Evolutionary conservation across 2,329 filamentous ascomycete genomes (phyloP), one percentile per base, ranked within the genome.

Genomic region (Hypoxylon sp.): DNA sequence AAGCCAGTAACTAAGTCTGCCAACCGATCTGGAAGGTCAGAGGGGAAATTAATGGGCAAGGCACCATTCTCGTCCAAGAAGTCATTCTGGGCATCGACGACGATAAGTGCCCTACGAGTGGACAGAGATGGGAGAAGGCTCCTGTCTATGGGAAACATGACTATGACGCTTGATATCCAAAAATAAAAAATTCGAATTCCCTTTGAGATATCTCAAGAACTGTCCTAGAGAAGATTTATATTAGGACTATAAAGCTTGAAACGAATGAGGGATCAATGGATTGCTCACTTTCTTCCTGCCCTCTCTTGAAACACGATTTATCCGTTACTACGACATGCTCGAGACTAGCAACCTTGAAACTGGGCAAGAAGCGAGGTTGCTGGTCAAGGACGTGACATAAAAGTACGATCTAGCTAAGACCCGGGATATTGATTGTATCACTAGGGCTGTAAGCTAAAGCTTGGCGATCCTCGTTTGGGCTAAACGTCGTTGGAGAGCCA

Each of bases 51-150:
- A 40, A 92, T 82, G 8, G 84, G 80, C 13, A 97, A 72, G 17
- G 84, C 81, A 45, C 89, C 88, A 40, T 83, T 78, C 1, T 82
- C 73, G 5, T 83, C 78, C 50, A 95, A 74, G 65, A 97, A 96
- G 69, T 97, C 93, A 63, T 95, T 91, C 67, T 97, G 94, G 25
- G 96, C 82, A 65, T 96, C 93, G 58, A 97, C 79, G 12, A 95
- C 75, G 13, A 97, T 76, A 31, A 99, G 78, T 1, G 90, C 93
- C 72, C 82, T 83, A 41, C 84, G 78, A 6, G 83, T 83, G 20
- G 72, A 75, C 42, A 87, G 71, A 37, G 79, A 73, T 7, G 84
- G 84, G 13, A 87, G 73, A 25, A 76, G 73, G 34, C 78, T 69
- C 27, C 76, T 71, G 61, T 84, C 79, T 67, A 86, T 83, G 55